phyloP scores from a whole-genome alignment of 805 yeast species.

The Candida morakotiae region DNA sequence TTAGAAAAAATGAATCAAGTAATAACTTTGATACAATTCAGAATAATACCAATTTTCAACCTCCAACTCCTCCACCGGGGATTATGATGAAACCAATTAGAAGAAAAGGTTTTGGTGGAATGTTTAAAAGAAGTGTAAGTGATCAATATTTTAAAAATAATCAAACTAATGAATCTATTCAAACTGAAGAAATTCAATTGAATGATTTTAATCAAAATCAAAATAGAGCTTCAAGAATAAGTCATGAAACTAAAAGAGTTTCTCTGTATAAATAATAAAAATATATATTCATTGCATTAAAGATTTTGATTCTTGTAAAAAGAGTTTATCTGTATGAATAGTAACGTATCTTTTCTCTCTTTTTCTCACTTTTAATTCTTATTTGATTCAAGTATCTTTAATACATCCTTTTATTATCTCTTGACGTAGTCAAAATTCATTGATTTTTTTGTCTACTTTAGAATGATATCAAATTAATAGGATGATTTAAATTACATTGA shows the following conservation, averaged over 20 bases:
- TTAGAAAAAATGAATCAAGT: not conserved
- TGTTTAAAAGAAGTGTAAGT: slow-evolving; percentile 5
- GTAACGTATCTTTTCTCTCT: too few species aligned
- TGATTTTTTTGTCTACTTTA: too few species aligned
- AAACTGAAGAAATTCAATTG: slow-evolving; percentile 52
- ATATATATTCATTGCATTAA: not conserved
- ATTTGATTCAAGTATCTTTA: too few species aligned
- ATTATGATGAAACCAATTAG: not conserved
- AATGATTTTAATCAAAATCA: slow-evolving; percentile 31
- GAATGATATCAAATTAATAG: too few species aligned
- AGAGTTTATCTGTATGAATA: too few species aligned
- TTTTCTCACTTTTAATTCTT: too few species aligned
- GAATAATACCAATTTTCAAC: not conserved
- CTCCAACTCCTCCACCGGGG: slow-evolving; percentile 8
- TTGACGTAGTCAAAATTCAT: too few species aligned
- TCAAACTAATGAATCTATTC: slow-evolving; percentile 13
- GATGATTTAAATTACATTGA: too few species aligned
- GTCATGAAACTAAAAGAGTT: slow-evolving; percentile 13
- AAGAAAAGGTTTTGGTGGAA: slow-evolving; percentile 5
- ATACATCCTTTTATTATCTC: too few species aligned
- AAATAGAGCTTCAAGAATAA: slow-evolving; percentile 18
- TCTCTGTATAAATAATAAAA: slow-evolving; percentile 4
- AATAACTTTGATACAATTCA: slow-evolving; percentile 1
- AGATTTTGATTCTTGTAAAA: too few species aligned
- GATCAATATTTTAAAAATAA: slow-evolving; percentile 2